Evolutionary conservation across 805 yeast genomes (phyloP).

Genomic region (Pachysolen tannophilus): DNA sequence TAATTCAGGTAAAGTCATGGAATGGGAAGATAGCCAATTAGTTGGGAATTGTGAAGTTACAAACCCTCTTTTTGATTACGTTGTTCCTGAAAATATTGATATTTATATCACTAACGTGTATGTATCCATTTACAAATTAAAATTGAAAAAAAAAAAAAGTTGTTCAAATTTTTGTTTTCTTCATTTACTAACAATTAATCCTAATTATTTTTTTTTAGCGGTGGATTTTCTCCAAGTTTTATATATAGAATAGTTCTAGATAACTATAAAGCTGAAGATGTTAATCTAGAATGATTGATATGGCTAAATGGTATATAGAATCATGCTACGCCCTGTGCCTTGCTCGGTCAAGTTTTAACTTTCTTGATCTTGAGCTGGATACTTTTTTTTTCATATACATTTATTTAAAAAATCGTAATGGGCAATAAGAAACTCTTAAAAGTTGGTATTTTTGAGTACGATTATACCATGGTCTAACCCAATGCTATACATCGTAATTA

Average conservation of each 20-base stretch:
- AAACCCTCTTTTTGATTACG: conserved; percentile 85
- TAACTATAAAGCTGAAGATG: conserved; percentile 84
- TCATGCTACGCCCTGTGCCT: conserved; percentile 49
- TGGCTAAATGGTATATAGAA: conserved; percentile 5
- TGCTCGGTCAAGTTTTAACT: conserved; percentile 41
- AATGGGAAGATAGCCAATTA: conserved; percentile 61
- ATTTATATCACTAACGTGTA: conserved; percentile 83
- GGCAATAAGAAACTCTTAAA: conserved; percentile 32
- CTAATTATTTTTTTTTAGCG: conserved; percentile 26
- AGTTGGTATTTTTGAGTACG: conserved; percentile 58
- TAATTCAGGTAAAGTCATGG: conserved; percentile 81
- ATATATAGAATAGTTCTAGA: conserved; percentile 93
- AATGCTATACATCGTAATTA: conserved; percentile 32
- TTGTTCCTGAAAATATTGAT: conserved; percentile 90
- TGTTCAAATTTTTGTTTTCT: neutral
- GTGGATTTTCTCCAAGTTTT: conserved; percentile 95
- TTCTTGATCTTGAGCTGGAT: conserved; percentile 59
- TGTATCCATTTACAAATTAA: conserved; percentile 13
- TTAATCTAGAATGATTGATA: conserved; percentile 32
- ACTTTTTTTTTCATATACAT: conserved; percentile 11
- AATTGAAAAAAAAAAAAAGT: neutral
- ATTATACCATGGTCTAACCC: conserved; percentile 28
- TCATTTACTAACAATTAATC: neutral
- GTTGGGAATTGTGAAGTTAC: conserved; percentile 73
- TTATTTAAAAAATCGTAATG: conserved; percentile 23